Conservation (phyloP, 164 flowering plant genomes). For the Nelumbo lutea region DNA sequence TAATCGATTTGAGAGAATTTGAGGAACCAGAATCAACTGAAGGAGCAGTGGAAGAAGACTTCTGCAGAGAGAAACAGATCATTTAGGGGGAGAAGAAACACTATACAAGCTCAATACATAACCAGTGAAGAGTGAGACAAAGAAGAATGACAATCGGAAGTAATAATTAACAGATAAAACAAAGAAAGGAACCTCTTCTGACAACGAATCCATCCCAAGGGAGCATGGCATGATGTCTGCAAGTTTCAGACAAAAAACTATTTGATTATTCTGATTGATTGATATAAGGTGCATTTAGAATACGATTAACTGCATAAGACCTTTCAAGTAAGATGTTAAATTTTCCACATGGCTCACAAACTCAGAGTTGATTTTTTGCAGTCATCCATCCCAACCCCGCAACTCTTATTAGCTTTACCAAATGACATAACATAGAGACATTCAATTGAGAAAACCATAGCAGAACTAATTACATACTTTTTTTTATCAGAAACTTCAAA, state of each 20-base stretch:
- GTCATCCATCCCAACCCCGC: too few species aligned
- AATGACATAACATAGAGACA: too few species aligned
- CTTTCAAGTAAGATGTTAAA: too few species aligned
- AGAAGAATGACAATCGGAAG: not conserved
- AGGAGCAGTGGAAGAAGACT: slow-evolving; percentile 10
- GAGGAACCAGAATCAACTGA: slow-evolving; percentile 12
- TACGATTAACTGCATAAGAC: too few species aligned
- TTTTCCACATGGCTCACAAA: not conserved
- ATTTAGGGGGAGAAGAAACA: not conserved
- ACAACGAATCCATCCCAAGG: not conserved
- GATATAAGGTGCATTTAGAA: too few species aligned
- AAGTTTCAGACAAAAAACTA: not conserved
- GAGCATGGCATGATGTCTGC: slow-evolving; percentile 5
- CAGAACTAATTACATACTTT: too few species aligned
- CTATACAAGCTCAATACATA: not conserved
- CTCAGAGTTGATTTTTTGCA: not conserved
- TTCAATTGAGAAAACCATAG: too few species aligned
- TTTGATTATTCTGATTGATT: not conserved
- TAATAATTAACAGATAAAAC: not conserved
- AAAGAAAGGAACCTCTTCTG: not conserved
- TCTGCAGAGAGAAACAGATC: slow-evolving; percentile 15
- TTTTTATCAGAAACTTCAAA: too few species aligned
- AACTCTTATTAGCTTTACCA: too few species aligned
- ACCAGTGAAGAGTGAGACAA: not conserved
- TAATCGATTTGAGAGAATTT: slow-evolving; percentile 12